These are phyloP conservation scores for Fonsecaea multimorphosa DNA, from an alignment of 2,329 filamentous ascomycete genomes.

Conservation along the genomic window DNA sequence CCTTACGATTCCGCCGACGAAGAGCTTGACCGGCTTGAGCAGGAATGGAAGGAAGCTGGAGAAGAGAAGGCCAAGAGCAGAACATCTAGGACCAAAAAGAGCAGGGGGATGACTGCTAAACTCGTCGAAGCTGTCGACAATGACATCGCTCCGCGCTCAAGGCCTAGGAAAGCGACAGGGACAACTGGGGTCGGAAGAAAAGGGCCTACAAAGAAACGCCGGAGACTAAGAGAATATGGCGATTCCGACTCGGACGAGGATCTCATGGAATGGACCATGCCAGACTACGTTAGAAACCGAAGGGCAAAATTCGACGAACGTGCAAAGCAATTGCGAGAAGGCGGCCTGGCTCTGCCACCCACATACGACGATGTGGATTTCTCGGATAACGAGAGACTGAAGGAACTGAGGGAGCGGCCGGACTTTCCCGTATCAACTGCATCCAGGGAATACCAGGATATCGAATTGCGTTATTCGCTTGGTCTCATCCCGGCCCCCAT, in stretches of 20 bases:
- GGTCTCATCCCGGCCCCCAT: conserved; percentile 87
- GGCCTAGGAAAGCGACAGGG: conserved; percentile 42
- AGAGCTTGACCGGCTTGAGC: conserved; percentile 22
- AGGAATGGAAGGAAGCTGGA: conserved; percentile 14
- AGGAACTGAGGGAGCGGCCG: conserved; percentile 71
- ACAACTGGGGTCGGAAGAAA: conserved; percentile 42
- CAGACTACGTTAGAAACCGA: conserved; percentile 74
- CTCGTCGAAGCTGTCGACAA: conserved; percentile 58
- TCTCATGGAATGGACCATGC: conserved; percentile 65
- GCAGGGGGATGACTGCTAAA: conserved; percentile 61
- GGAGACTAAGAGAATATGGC: conserved; percentile 48
- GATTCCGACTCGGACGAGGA: conserved; percentile 60
- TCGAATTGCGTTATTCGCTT: conserved; percentile 74
- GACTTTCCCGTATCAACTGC: conserved; percentile 68
- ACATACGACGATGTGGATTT: conserved; percentile 77
- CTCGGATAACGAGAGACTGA: conserved; percentile 70
- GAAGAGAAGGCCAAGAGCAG: conserved; percentile 11
- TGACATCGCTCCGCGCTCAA: conserved; percentile 49
- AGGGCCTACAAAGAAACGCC: conserved; percentile 41
- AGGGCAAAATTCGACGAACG: conserved; percentile 70
- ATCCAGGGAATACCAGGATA: conserved; percentile 73
- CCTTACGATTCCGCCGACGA: conserved; percentile 31
- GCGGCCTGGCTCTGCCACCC: conserved; percentile 77
- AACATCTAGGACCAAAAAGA: conserved; percentile 58
- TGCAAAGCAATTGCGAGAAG: conserved; percentile 65